Evolutionary conservation across 2,329 filamentous ascomycete species (phyloP).

Genomic region (Pseudogymnoascus sp.): DNA sequence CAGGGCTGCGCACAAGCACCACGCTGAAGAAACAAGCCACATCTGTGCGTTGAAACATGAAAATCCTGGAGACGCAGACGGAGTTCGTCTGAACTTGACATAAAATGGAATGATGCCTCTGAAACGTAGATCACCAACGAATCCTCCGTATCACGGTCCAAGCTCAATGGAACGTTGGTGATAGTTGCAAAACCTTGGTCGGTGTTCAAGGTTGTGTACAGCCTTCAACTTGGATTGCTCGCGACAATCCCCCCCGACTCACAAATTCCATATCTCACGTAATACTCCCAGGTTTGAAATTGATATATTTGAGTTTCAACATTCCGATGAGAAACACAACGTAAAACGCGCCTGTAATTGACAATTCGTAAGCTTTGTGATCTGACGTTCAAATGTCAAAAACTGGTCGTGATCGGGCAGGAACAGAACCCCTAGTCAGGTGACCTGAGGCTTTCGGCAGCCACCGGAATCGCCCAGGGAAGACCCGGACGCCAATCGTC

Average conservation of each 20-base stretch:
- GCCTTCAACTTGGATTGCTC: background rate
- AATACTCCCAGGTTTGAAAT: background rate
- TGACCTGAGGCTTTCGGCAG: background rate
- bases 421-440: background rate
- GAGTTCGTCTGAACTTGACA: conserved; percentile 3
- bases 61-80: background rate
- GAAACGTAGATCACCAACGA: background rate
- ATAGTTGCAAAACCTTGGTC: background rate
- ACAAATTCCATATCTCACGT: background rate
- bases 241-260: background rate
- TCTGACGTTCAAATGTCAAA: background rate
- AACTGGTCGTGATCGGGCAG: background rate
- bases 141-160: background rate
- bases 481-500: conserved; percentile 1
- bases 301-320: background rate
- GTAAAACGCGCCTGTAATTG: background rate
- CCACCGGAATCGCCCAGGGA: background rate
- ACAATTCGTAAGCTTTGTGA: background rate
- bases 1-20: background rate
- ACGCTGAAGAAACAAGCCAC: background rate
- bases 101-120: background rate
- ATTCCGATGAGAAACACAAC: background rate
- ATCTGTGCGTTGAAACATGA: background rate
- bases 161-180: conserved; percentile 2
- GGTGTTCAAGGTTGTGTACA: background rate